Percentiles rank a stretch among this genome's conserved stretches.
phyloP scores from a whole-genome alignment of 495 filamentous ascomycete genomes.

The Penicillium chermesinum region DNA sequence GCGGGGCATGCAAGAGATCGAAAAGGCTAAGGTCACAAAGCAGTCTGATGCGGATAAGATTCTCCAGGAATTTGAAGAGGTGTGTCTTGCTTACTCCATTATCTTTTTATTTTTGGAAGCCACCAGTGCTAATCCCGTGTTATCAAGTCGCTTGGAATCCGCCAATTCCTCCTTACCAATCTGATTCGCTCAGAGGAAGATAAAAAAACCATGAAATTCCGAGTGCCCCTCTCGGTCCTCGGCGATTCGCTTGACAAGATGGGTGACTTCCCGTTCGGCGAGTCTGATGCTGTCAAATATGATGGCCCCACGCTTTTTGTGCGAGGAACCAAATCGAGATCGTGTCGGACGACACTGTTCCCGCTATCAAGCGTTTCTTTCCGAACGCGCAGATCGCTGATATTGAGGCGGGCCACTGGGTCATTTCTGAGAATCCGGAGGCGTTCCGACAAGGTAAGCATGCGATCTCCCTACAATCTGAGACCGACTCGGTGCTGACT shows the following conservation, averaged over 20 bases:
- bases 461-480: not conserved
- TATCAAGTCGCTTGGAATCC: slow-evolving; percentile 59
- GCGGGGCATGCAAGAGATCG: slow-evolving; percentile 77
- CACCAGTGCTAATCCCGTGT: not conserved
- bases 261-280: slow-evolving; percentile 75
- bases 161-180: slow-evolving; percentile 94
- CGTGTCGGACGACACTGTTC: slow-evolving; percentile 81
- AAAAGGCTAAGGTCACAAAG: slow-evolving; percentile 52
- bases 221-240: slow-evolving; percentile 58
- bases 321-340: slow-evolving; percentile 74
- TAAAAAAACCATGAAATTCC: slow-evolving; percentile 43
- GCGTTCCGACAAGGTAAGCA: slow-evolving; percentile 72
- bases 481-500: slow-evolving; percentile 9
- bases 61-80: slow-evolving; percentile 68
- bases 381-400: slow-evolving; percentile 74
- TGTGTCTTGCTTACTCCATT: no score
- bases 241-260: slow-evolving; percentile 57
- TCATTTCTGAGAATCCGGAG: slow-evolving; percentile 89
- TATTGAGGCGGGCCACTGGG: slow-evolving; percentile 88
- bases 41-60: slow-evolving; percentile 78
- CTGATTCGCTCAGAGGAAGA: slow-evolving; percentile 51
- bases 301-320: slow-evolving; percentile 77
- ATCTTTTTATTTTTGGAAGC: no score
- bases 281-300: slow-evolving; percentile 50
- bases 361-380: slow-evolving; percentile 84